phyloP scores from a whole-genome alignment of 2,329 filamentous ascomycete species.

The Epichloe festucae region DNA sequence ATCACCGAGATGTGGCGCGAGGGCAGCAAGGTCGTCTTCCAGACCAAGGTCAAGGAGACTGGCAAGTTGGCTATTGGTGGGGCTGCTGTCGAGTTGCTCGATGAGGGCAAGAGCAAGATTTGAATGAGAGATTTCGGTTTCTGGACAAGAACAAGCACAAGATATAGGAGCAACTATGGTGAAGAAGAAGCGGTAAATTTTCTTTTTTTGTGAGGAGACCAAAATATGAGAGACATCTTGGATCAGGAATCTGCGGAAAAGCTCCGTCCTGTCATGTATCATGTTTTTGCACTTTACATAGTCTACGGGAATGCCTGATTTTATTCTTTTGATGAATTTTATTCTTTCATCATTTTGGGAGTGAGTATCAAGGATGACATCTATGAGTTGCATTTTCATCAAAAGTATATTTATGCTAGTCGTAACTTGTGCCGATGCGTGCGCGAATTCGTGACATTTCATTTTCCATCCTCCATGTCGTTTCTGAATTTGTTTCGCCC shows the following conservation, averaged over 20 bases:
- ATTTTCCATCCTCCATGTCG: not conserved
- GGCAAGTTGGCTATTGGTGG: conserved; percentile 78
- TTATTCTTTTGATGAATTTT: not conserved
- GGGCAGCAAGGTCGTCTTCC: conserved; percentile 65
- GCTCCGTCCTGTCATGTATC: conserved; percentile 5
- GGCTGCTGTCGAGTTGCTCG: conserved; percentile 62
- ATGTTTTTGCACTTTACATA: not conserved
- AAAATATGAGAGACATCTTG: not conserved
- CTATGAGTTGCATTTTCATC: too few relatives aligned
- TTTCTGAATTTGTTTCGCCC: too few relatives aligned
- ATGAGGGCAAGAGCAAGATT: conserved; percentile 18
- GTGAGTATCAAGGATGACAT: too few relatives aligned
- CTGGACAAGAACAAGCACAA: too few relatives aligned
- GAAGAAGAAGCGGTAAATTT: not conserved
- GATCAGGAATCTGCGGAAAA: not conserved
- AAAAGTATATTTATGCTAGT: not conserved
- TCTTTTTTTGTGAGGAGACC: not conserved
- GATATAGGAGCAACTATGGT: too few relatives aligned
- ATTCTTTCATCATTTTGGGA: too few relatives aligned
- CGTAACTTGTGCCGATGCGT: not conserved
- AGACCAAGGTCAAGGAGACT: conserved; percentile 82
- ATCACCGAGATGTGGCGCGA: conserved; percentile 94
- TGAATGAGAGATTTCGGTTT: not conserved
- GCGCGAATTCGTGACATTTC: not conserved
- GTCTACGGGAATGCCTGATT: not conserved